These are phyloP conservation scores for Nakaseomyces bracarensis DNA, from an alignment of 1,139 yeast genomes.

Conservation along the genomic window DNA sequence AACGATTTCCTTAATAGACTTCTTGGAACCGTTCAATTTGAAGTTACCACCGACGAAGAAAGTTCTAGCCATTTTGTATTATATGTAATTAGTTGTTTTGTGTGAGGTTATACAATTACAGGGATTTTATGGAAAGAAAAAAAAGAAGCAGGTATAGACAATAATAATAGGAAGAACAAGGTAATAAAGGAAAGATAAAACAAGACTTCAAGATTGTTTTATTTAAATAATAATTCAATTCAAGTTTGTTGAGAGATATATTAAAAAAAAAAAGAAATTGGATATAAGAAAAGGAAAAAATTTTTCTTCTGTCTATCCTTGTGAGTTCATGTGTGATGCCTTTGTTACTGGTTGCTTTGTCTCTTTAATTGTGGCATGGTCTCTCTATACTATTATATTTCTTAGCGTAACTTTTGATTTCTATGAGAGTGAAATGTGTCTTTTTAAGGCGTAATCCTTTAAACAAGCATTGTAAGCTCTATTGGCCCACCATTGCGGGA, in stretches of 20 bases:
- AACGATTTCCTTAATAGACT: conserved; percentile 74
- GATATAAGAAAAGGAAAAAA: background rate
- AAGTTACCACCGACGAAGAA: conserved; percentile 98
- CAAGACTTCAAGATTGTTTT: background rate
- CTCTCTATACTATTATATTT: too few species aligned
- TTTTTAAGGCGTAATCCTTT: too few species aligned
- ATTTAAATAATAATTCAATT: background rate
- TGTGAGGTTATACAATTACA: conserved; percentile 4
- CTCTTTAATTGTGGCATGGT: background rate
- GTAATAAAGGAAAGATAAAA: background rate
- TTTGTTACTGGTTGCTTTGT: too few species aligned
- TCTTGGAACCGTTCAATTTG: conserved; percentile 94
- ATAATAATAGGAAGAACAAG: background rate
- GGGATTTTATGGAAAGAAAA: background rate
- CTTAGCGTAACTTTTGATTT: too few species aligned
- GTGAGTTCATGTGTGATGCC: too few species aligned
- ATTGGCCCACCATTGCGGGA: too few species aligned
- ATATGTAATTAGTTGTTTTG: conserved; percentile 2
- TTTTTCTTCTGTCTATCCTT: too few species aligned
- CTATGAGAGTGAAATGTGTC: too few species aligned
- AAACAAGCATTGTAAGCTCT: too few species aligned
- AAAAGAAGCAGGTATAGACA: background rate
- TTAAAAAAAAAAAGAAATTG: background rate
- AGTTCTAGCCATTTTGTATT: conserved; percentile 62
- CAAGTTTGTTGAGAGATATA: background rate